phyloP scores from a whole-genome alignment of 2,329 filamentous ascomycete genomes.

The Sodiomyces alkalinus region DNA sequence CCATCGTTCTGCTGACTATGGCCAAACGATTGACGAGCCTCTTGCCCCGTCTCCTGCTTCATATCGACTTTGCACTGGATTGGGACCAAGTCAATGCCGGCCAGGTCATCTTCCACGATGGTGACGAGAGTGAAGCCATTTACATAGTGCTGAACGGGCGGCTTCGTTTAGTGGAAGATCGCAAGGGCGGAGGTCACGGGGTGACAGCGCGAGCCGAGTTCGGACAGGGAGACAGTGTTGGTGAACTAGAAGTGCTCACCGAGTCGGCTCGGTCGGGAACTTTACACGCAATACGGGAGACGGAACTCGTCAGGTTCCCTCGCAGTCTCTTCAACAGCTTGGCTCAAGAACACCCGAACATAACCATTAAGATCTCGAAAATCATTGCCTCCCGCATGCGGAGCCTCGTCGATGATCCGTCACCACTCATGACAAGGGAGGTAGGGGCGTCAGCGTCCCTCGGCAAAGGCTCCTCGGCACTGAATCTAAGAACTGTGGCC shows the following conservation, averaged over 20 bases:
- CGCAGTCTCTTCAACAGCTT: slow-evolving; percentile 95
- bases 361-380: slow-evolving; percentile 98
- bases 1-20: slow-evolving; percentile 86
- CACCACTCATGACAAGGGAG: slow-evolving; percentile 51
- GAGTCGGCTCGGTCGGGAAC: slow-evolving; percentile 85
- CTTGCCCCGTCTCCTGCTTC: slow-evolving; percentile 74
- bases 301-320: slow-evolving; percentile 90
- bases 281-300: slow-evolving; percentile 89
- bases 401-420: slow-evolving; percentile 67
- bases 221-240: slow-evolving; percentile 93
- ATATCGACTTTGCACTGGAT: slow-evolving; percentile 96
- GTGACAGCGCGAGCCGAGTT: slow-evolving; percentile 84
- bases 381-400: slow-evolving; percentile 95
- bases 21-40: slow-evolving; percentile 86
- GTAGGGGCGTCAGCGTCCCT: slow-evolving; percentile 39
- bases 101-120: slow-evolving; percentile 85
- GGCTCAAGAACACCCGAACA: slow-evolving; percentile 90
- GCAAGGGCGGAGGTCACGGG: slow-evolving; percentile 61
- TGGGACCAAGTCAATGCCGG: slow-evolving; percentile 96
- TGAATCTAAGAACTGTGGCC: slow-evolving; percentile 86
- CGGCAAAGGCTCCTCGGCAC: slow-evolving; percentile 64
- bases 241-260: slow-evolving; percentile 91
- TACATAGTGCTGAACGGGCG: slow-evolving; percentile 95
- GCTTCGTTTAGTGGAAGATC: slow-evolving; percentile 69
- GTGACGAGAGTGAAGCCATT: slow-evolving; percentile 93